A percentile compares a stretch with the other conserved stretches of the same genome.
These are phyloP conservation scores for Psilocybe subaeruginosa DNA, from an alignment of 768 basidiomycete genomes.

Conservation along the genomic window DNA sequence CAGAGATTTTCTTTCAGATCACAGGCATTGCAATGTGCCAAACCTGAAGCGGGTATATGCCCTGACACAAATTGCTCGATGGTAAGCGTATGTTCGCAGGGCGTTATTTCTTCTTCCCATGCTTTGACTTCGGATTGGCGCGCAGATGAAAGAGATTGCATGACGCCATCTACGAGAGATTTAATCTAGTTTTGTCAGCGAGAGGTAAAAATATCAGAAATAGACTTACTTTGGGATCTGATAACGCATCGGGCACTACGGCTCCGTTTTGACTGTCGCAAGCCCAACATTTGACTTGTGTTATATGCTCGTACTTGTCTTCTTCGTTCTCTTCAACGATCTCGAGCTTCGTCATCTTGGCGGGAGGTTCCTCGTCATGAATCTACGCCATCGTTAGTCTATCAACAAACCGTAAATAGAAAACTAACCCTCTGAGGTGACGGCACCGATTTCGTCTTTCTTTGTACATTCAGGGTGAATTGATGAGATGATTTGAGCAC, in stretches of 20 bases:
- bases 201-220: background rate
- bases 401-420: background rate
- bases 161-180: constrained; percentile 63
- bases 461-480: constrained; percentile 80
- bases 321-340: constrained; percentile 87
- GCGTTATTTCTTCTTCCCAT: constrained; percentile 92
- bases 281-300: constrained; percentile 74
- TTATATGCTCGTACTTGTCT: constrained; percentile 78
- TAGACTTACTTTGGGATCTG: constrained; percentile 34
- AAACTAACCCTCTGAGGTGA: constrained; percentile 59
- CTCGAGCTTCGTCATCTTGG: constrained; percentile 88
- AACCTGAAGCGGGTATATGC: constrained; percentile 59
- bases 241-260: constrained; percentile 43
- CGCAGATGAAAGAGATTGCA: constrained; percentile 84
- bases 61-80: constrained; percentile 46
- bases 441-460: constrained; percentile 62
- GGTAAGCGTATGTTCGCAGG: constrained; percentile 80
- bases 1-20: constrained; percentile 91
- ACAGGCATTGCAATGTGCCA: constrained; percentile 82
- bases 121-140: constrained; percentile 95
- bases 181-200: constrained; percentile 42
- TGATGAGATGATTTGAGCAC: constrained; percentile 70
- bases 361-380: constrained; percentile 80
- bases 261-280: constrained; percentile 58
- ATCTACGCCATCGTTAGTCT: constrained; percentile 42